These are phyloP conservation scores for Pseudopyricularia javanii DNA, from an alignment of 2,329 filamentous ascomycete species.

Conservation along the genomic window DNA sequence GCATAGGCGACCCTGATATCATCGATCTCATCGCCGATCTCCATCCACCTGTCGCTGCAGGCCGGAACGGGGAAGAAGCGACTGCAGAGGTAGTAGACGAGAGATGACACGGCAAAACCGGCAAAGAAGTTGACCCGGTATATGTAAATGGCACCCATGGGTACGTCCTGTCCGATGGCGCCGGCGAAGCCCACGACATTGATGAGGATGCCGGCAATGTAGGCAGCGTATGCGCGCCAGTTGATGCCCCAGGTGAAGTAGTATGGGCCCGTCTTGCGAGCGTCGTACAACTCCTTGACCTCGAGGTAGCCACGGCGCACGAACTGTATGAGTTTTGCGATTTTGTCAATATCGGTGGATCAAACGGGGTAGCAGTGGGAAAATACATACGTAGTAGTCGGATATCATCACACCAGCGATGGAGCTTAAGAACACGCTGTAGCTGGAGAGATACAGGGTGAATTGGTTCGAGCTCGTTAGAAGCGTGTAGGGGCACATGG, in stretches of 20 bases:
- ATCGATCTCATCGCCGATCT: slow-evolving; percentile 52
- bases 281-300: slow-evolving; percentile 68
- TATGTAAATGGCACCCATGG: slow-evolving; percentile 68
- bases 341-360: not conserved
- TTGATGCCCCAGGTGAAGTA: slow-evolving; percentile 63
- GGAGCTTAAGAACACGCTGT: slow-evolving; percentile 86
- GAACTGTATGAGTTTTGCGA: slow-evolving; percentile 15
- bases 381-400: slow-evolving; percentile 59
- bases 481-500: slow-evolving; percentile 80
- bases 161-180: slow-evolving; percentile 59
- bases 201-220: slow-evolving; percentile 72
- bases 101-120: slow-evolving; percentile 60
- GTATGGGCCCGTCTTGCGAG: slow-evolving; percentile 54
- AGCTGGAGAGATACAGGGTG: slow-evolving; percentile 82
- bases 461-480: slow-evolving; percentile 68
- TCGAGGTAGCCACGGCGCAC: slow-evolving; percentile 75
- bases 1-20: slow-evolving; percentile 37
- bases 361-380: not conserved
- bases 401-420: slow-evolving; percentile 84
- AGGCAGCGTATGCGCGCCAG: slow-evolving; percentile 75
- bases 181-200: slow-evolving; percentile 89
- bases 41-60: slow-evolving; percentile 64
- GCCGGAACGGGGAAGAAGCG: slow-evolving; percentile 60
- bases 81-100: slow-evolving; percentile 60
- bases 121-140: slow-evolving; percentile 88